Percentiles rank a stretch among this genome's conserved stretches.
These are phyloP conservation scores for Zasmidium citrigriseum DNA, from an alignment of 2,329 filamentous ascomycete genomes.

Conservation along the genomic window DNA sequence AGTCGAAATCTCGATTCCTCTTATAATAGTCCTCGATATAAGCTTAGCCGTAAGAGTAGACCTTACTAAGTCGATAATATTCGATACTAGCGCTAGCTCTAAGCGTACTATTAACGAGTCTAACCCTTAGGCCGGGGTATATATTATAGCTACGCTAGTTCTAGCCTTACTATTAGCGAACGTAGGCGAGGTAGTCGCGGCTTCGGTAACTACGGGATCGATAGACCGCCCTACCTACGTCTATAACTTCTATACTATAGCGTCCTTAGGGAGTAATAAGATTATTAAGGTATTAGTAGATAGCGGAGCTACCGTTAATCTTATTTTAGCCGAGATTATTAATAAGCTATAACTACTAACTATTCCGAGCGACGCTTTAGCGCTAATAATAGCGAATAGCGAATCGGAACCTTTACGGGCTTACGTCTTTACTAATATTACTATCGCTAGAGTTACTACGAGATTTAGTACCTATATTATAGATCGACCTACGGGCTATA, in stretches of 20 bases:
- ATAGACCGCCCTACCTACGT: neutral
- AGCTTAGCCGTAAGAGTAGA: neutral
- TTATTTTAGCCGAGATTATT: neutral
- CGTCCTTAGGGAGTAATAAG: neutral
- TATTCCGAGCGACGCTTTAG: neutral
- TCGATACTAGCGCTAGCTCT: neutral
- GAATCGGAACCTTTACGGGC: neutral
- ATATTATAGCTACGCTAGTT: neutral
- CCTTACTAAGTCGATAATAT: neutral
- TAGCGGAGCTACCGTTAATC: neutral
- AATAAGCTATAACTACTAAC: neutral
- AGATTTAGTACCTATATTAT: neutral
- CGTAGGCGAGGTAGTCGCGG: neutral
- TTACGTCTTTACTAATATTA: neutral
- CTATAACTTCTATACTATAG: neutral
- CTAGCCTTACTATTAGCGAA: neutral
- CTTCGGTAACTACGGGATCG: neutral
- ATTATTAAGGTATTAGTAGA: neutral
- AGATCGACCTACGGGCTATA: neutral
- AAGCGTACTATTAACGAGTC: neutral
- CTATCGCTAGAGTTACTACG: neutral
- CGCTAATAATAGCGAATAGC: neutral
- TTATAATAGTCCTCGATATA: neutral
- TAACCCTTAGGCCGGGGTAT: neutral
- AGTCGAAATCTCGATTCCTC: neutral